These are phyloP conservation scores for Sarcomyxa edulis DNA, from an alignment of 768 basidiomycete genomes.

Conservation along the genomic window DNA sequence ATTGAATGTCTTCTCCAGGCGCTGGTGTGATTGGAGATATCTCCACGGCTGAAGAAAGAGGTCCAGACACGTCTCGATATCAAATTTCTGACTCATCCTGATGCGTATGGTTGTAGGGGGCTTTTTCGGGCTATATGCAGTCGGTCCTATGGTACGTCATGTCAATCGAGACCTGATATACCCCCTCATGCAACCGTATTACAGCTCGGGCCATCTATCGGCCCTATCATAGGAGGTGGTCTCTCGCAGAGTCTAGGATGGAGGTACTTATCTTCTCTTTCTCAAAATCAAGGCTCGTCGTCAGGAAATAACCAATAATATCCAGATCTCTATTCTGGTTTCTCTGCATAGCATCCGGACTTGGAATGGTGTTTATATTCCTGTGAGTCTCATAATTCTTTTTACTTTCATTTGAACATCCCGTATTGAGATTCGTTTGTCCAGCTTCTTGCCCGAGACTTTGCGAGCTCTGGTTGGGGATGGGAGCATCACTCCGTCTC, in stretches of 20 bases:
- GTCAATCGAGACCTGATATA: slow-evolving; percentile 2
- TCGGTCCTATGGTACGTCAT: slow-evolving; percentile 54
- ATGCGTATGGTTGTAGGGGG: no score
- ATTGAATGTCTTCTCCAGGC: slow-evolving; percentile 30
- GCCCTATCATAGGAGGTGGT: slow-evolving; percentile 56
- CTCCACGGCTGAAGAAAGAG: slow-evolving; percentile 65
- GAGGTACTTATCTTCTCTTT: slow-evolving; percentile 37
- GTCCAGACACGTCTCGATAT: no score
- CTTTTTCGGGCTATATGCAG: slow-evolving; percentile 61
- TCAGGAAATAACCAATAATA: slow-evolving; percentile 5
- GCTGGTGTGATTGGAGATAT: slow-evolving; percentile 81
- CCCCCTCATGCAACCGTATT: slow-evolving; percentile 5
- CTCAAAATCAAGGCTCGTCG: slow-evolving; percentile 4
- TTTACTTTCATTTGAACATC: slow-evolving; percentile 23
- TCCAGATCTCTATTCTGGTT: slow-evolving; percentile 61
- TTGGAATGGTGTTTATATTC: slow-evolving; percentile 42
- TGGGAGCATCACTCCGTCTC: slow-evolving; percentile 41
- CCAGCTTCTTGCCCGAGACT: slow-evolving; percentile 48
- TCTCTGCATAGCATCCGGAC: slow-evolving; percentile 40
- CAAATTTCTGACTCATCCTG: no score
- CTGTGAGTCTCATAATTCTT: slow-evolving; percentile 30
- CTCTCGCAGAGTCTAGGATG: slow-evolving; percentile 57
- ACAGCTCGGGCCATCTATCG: slow-evolving; percentile 56
- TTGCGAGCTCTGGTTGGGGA: slow-evolving; percentile 49
- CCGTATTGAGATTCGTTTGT: slow-evolving; percentile 27